Conservation (phyloP, 192 early-diverging fungal species). For the Podila minutissima region DNA sequence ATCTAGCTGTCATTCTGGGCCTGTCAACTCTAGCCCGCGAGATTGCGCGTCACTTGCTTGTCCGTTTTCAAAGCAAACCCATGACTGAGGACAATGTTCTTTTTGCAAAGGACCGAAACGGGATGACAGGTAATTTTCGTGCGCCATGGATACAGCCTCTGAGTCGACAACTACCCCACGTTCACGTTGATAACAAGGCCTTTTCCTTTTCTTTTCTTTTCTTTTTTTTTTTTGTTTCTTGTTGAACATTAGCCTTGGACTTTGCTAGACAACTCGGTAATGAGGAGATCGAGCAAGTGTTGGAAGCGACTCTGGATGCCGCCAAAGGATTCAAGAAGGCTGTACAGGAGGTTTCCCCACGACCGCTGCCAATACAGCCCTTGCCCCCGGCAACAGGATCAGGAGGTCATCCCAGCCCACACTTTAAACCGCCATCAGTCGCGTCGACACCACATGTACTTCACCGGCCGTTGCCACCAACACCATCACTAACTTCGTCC, state of each 20-base stretch:
- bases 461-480: conserved; percentile 35
- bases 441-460: background rate
- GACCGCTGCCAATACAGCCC: conserved; percentile 7
- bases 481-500: conserved; percentile 2
- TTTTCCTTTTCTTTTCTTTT: background rate
- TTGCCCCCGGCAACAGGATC: background rate
- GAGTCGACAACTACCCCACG: background rate
- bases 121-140: conserved; percentile 17
- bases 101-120: conserved; percentile 18
- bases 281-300: conserved; percentile 24
- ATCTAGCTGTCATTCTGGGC: conserved; percentile 29
- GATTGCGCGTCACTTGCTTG: conserved; percentile 29
- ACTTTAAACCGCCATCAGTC: background rate
- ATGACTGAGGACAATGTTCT: conserved; percentile 6
- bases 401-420: background rate
- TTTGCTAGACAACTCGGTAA: conserved; percentile 20
- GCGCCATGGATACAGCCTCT: background rate
- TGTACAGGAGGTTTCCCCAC: background rate
- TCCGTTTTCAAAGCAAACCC: background rate
- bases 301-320: conserved; percentile 8
- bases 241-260: conserved; percentile 13
- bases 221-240: background rate
- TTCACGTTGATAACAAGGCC: background rate
- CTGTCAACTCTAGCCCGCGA: conserved; percentile 30
- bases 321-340: conserved; percentile 20